These are phyloP conservation scores for Monotropa hypopitys DNA, from an alignment of 179 eudicot species.

Conservation along the genomic window DNA sequence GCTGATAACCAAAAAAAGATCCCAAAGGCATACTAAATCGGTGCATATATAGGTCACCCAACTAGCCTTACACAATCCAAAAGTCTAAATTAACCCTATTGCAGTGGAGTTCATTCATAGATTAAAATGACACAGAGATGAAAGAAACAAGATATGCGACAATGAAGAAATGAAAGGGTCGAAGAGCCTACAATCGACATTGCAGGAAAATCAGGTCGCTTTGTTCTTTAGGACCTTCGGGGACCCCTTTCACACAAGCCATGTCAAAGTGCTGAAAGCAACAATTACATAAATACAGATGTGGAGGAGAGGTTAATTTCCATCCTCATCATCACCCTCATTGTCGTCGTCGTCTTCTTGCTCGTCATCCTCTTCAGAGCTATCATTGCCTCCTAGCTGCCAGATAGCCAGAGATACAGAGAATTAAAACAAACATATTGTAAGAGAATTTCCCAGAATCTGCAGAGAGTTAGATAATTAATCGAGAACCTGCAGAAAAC, in stretches of 20 bases:
- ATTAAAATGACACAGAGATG: not conserved
- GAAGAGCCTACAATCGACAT: not conserved
- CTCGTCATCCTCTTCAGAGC: conserved; percentile 39
- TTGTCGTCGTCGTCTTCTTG: conserved; percentile 37
- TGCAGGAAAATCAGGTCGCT: not conserved
- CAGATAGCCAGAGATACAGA: not conserved
- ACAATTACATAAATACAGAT: not conserved
- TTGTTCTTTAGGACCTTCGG: conserved; percentile 1
- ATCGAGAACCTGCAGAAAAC: no score
- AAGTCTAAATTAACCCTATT: not conserved
- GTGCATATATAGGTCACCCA: conserved; percentile 7
- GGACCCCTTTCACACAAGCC: conserved; percentile 5
- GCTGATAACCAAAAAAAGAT: no score
- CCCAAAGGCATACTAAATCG: not conserved
- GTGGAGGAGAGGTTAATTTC: conserved; percentile 10
- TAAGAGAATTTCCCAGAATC: no score
- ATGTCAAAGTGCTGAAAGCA: conserved; percentile 4
- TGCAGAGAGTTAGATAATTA: no score
- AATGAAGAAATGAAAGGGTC: not conserved
- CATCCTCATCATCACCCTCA: conserved; percentile 19
- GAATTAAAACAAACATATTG: not conserved
- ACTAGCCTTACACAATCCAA: conserved; percentile 7
- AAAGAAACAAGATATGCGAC: not conserved
- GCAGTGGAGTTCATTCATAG: not conserved
- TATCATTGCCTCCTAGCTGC: conserved; percentile 47